Base-by-base conservation (phyloP, 495 filamentous ascomycete genomes). In the Lepraria neglecta region DNA sequence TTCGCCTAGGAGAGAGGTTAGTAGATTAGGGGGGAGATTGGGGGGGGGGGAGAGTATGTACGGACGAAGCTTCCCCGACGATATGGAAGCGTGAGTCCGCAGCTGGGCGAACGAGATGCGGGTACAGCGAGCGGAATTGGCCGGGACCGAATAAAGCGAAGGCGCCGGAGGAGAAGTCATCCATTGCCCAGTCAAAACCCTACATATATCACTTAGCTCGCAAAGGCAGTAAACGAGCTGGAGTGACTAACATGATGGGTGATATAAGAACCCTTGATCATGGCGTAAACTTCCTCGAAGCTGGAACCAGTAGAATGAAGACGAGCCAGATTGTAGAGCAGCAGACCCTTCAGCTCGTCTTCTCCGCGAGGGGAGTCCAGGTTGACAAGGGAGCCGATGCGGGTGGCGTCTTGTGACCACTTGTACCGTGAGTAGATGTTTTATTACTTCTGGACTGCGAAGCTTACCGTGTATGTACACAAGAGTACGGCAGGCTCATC, bases 1-100 rank as follows among this genome's bases (percentile, higher is more conserved):
- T 54, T 54, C 10, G 51, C 51, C 51, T 54, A 1, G 17, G 21
- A 15, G 12, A 0, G 7, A 54, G 19, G 28, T 54, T 2, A 54
- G 17, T 4, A 35, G 1, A 1, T 33, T 19, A 5, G 6, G 0
- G 12, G 10, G 3, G 0, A 38, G 51, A 19, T 6, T 1, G 0
- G 31, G 51, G 3, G 5, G 0, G 31, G 51, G 3, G 35, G n/a
- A 1, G 10, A 38, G 4, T 54, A n/a, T 28, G 30, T 54, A 54
- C 51, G 19, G 51, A 54, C 31, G 51, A 27, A 3, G 51, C 51
- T 54, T 54, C 51, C 14, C 51, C 51, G 19, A 54, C 51, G 28
- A 54, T 54, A n/a, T 54, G 51, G 9, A 54, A 54, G 31, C 51
- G 51, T 54, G 51, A 54, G 31, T 54, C 51, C 17, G 51, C 51